Evolutionary conservation across 768 basidiomycete species (phyloP).

Genomic region (Scleroderma citrinum): DNA sequence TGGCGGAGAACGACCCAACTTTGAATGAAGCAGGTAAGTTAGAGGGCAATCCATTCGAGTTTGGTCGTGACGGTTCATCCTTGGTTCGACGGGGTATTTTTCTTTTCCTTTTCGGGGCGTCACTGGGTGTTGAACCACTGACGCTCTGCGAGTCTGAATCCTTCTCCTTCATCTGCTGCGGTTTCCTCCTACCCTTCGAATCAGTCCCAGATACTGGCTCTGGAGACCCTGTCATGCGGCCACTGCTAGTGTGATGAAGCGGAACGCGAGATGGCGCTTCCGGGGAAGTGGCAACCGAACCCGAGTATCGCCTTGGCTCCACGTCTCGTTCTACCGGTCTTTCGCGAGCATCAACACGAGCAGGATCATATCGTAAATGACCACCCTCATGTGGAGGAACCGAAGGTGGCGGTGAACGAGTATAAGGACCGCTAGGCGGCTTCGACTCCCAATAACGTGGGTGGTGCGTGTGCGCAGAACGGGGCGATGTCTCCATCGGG

Average conservation of each 20-base stretch:
- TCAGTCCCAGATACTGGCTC: slow-evolving; percentile 38
- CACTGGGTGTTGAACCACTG: slow-evolving; percentile 27
- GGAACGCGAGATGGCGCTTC: slow-evolving; percentile 31
- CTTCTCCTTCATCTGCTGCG: slow-evolving; percentile 41
- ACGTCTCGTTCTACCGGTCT: slow-evolving; percentile 22
- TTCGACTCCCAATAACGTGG: slow-evolving; percentile 55
- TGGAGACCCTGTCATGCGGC: slow-evolving; percentile 60
- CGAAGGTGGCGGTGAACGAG: slow-evolving; percentile 31
- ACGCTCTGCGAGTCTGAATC: slow-evolving; percentile 35
- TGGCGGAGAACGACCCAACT: slow-evolving; percentile 27
- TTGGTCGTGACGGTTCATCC: slow-evolving; percentile 36
- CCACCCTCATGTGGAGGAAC: slow-evolving; percentile 35
- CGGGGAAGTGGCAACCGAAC: slow-evolving; percentile 43
- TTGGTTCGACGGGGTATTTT: slow-evolving; percentile 43
- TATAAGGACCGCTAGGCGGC: slow-evolving; percentile 31
- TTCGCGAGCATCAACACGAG: slow-evolving; percentile 46
- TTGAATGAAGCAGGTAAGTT: slow-evolving; percentile 30
- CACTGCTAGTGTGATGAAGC: too few relatives aligned
- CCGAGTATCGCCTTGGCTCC: slow-evolving; percentile 31
- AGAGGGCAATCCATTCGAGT: slow-evolving; percentile 22
- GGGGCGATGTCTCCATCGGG: slow-evolving; percentile 59
- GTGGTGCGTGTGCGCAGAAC: slow-evolving; percentile 35
- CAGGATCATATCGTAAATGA: slow-evolving; percentile 58
- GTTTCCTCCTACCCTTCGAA: slow-evolving; percentile 40
- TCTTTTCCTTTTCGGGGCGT: slow-evolving; percentile 52